Base-by-base conservation (phyloP, 345 rosid species). In the Eutrema heterophyllum region DNA sequence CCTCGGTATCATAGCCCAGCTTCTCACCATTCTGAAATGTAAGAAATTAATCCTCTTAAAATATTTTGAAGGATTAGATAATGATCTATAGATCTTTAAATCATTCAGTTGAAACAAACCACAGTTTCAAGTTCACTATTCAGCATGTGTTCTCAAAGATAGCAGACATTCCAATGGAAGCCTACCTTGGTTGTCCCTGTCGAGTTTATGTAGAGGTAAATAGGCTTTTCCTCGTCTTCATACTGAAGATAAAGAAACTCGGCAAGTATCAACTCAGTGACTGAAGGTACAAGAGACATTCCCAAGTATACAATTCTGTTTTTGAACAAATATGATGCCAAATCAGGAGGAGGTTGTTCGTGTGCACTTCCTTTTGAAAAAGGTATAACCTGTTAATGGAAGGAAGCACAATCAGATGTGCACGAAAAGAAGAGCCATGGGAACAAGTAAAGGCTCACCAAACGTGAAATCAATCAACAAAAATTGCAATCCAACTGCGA, bases 321-420 rank as follows among this genome's bases (percentile, higher is more conserved):
- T 77, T 88, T 88, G 81, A 79, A 87, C 74, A 95, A 73, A 81
- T 89, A 89, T 4, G 97, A 91, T 24, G 97, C 93, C 59, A 94
- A 78, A 80, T 91, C 96, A 13, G 97, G 97, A 45, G 98, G 97
- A 70, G 98, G 97, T 77, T 89, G 96, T 80, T 87, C 96, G 79
- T 84, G 86, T 10, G 91, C 90, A 85, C 84, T 83, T 78, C 92
- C 95, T 56, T 81, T 78, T 11, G 86, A 71, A 77, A 78, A 89
- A 11, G 99, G 96, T 82, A 89, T 91, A 74, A 91, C 97, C 98
- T 94, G 81, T 43, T 71, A 50, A 82, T 10, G 41, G 10, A 61
- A 39, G 51, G 15, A 57, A 66, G 6, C 63, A 44, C 10, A 65
- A n/a, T 9, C 14, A 29, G 57, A 32, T 49, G 15, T 33, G 50